These are phyloP conservation scores for Xylariales sp. DNA, from an alignment of 2,329 filamentous ascomycete species.

Conservation along the genomic window DNA sequence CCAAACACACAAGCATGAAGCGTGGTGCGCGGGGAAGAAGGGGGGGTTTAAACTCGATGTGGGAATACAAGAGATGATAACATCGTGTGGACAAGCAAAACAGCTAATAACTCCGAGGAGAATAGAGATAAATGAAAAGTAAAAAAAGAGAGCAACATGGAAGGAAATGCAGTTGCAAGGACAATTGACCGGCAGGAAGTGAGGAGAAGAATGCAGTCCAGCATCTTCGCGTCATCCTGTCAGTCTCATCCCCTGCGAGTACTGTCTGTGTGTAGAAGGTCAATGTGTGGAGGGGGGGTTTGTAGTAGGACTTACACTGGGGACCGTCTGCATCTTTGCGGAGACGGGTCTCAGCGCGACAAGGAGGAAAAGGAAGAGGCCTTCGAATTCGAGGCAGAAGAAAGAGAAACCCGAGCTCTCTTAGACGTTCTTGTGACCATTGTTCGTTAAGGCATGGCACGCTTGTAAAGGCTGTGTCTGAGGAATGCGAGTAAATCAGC, in stretches of 20 bases:
- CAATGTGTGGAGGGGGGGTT: conserved; percentile 4
- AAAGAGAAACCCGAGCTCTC: conserved; percentile 19
- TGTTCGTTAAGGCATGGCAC: conserved; percentile 27
- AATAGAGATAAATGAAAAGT: not conserved
- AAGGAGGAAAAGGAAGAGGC: conserved; percentile 24
- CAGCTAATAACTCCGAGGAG: not conserved
- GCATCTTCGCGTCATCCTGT: too few relatives aligned
- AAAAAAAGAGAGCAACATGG: not conserved
- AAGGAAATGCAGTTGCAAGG: not conserved
- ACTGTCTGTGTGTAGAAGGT: not conserved
- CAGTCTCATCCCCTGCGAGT: too few relatives aligned
- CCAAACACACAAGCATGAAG: too few relatives aligned
- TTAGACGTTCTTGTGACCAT: conserved; percentile 24
- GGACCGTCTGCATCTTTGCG: conserved; percentile 51
- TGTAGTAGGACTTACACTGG: conserved; percentile 49
- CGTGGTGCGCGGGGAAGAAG: too few relatives aligned
- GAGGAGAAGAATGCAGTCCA: not conserved
- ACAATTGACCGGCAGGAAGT: not conserved
- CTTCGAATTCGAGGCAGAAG: conserved; percentile 24
- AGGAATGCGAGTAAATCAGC: conserved; percentile 15
- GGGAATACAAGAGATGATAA: too few relatives aligned
- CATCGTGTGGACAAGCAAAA: too few relatives aligned
- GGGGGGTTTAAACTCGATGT: too few relatives aligned
- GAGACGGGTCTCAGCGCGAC: conserved; percentile 31
- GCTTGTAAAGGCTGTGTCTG: conserved; percentile 9